Percentiles rank a stretch among this genome's conserved stretches.
Evolutionary conservation across 2,329 filamentous ascomycete species (phyloP).

Genomic region (Lasiodiplodia hormozganensis): DNA sequence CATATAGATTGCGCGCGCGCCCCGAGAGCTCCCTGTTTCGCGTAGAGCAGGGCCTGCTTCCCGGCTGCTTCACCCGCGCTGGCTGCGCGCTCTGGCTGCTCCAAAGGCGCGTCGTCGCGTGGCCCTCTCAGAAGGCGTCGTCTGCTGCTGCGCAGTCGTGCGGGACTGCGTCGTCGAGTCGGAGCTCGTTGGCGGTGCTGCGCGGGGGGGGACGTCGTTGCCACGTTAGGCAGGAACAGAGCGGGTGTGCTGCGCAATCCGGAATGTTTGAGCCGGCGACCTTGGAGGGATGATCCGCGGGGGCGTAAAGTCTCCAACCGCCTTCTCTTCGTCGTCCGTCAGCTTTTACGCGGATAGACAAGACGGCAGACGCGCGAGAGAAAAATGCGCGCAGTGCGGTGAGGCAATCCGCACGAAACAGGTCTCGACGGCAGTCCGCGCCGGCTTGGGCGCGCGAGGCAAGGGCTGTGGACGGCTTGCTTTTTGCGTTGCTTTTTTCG

Average conservation of each 20-base stretch:
- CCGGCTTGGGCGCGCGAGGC: conserved; percentile 10
- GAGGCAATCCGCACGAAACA: conserved; percentile 22
- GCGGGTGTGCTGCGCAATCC: conserved; percentile 20
- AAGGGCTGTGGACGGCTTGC: conserved; percentile 22
- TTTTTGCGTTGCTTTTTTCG: conserved; percentile 29
- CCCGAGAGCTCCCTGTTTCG: conserved; percentile 71
- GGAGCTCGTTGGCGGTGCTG: not conserved
- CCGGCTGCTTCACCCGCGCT: conserved; percentile 5
- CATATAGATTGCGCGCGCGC: conserved; percentile 25
- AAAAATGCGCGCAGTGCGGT: conserved; percentile 28
- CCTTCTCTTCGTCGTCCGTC: conserved; percentile 10
- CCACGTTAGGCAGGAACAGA: conserved; percentile 27
- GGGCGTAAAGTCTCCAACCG: not conserved
- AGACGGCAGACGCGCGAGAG: conserved; percentile 14
- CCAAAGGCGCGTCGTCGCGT: conserved; percentile 2
- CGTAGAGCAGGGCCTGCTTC: conserved; percentile 76
- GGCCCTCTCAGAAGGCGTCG: not conserved
- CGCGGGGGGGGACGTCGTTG: conserved; percentile 5
- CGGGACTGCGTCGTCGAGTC: not conserved
- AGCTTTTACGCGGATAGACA: conserved; percentile 8
- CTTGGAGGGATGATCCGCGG: conserved; percentile 10
- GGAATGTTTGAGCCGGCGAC: conserved; percentile 12
- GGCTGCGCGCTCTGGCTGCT: not conserved
- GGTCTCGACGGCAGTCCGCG: conserved; percentile 20
- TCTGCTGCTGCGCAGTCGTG: not conserved